Conservation (phyloP, 1,139 yeast genomes). For the Debaryomycetaceae sp. region DNA sequence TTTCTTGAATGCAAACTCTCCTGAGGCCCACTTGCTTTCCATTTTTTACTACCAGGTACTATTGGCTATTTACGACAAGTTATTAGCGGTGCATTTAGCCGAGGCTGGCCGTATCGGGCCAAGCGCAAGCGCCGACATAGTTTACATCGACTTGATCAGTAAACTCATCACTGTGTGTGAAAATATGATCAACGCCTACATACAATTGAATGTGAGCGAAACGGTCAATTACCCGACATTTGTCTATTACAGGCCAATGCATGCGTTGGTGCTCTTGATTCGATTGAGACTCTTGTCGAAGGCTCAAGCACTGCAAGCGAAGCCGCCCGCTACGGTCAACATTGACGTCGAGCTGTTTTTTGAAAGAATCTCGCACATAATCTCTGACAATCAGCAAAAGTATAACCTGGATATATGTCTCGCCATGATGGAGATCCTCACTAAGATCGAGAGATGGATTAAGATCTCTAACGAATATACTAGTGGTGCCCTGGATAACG, state of each 20-base stretch:
- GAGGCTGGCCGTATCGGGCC: constrained; percentile 1
- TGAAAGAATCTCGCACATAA: constrained; percentile 22
- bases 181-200: constrained; percentile 41
- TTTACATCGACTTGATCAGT: constrained; percentile 32
- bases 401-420: constrained; percentile 34
- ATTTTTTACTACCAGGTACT: constrained; percentile 44
- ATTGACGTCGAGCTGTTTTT: constrained; percentile 35
- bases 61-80: constrained; percentile 46
- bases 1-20: constrained; percentile 17
- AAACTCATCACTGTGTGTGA: constrained; percentile 41
- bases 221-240: constrained; percentile 47
- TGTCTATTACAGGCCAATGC: constrained; percentile 53
- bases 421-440: constrained; percentile 40
- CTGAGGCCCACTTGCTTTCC: constrained; percentile 29
- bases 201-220: constrained; percentile 29
- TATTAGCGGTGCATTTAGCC: constrained; percentile 29
- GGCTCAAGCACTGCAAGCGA: constrained; percentile 18
- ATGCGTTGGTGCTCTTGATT: constrained; percentile 46
- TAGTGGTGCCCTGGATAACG: constrained; percentile 4
- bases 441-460: constrained; percentile 47
- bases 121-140: constrained; percentile 3
- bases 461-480: constrained; percentile 29
- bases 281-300: constrained; percentile 41
- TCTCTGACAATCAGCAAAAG: constrained; percentile 20
- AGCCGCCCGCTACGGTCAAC: constrained; percentile 15